Conservation (phyloP, 495 filamentous ascomycete species). For the Penicillium alfredii region DNA sequence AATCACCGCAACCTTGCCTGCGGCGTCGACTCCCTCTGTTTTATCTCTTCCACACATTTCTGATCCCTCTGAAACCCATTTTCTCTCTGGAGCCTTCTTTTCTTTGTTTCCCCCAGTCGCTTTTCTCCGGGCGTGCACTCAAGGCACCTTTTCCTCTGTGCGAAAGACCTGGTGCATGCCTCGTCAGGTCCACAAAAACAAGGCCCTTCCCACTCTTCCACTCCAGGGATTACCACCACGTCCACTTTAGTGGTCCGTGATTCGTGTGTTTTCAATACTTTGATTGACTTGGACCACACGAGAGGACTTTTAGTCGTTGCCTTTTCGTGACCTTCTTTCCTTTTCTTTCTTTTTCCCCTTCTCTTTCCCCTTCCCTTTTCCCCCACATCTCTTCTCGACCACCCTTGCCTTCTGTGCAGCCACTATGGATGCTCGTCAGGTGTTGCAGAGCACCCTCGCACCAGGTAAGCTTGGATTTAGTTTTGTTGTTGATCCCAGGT, state of each 20-base stretch:
- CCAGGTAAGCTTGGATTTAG: constrained; percentile 69
- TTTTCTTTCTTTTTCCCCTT: constrained; percentile 25
- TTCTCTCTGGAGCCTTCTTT: not conserved
- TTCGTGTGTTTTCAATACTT: constrained; percentile 9
- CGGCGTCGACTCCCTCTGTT: constrained; percentile 9
- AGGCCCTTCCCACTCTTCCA: constrained; percentile 23
- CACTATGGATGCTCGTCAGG: constrained; percentile 73
- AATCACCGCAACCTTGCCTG: too few species aligned
- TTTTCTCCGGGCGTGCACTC: constrained; percentile 16
- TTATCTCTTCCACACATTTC: too few species aligned
- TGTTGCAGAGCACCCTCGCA: constrained; percentile 88
- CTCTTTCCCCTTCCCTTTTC: constrained; percentile 12
- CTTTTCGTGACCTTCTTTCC: constrained; percentile 20
- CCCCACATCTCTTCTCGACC: constrained; percentile 22
- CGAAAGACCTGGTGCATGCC: constrained; percentile 35
- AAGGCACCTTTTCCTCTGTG: constrained; percentile 26
- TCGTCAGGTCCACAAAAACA: constrained; percentile 42
- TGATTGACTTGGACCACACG: constrained; percentile 9
- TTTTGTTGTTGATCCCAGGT: not conserved
- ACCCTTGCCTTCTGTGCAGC: constrained; percentile 20
- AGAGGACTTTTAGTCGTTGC: constrained; percentile 12
- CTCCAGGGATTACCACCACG: constrained; percentile 19
- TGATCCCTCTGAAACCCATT: too few species aligned
- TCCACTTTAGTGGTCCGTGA: constrained; percentile 18
- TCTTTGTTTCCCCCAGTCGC: constrained; percentile 9